These are phyloP conservation scores for Podospora pseudocomata DNA, from an alignment of 495 filamentous ascomycete genomes.

Conservation along the genomic window DNA sequence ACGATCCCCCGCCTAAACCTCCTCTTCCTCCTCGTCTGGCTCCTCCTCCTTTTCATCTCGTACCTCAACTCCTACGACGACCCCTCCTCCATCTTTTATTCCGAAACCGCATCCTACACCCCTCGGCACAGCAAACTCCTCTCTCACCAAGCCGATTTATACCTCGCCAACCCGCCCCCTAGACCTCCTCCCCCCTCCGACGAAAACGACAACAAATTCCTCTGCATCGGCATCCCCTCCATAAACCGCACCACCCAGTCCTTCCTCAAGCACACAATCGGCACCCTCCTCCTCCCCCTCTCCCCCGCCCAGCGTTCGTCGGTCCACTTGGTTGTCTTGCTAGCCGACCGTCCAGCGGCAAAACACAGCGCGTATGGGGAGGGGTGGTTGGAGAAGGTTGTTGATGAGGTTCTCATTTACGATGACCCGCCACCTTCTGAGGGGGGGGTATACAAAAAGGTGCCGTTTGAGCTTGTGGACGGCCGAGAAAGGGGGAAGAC, in stretches of 20 bases:
- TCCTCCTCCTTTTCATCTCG: neutral
- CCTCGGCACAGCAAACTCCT: slow-evolving; percentile 5
- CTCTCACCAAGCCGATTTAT: neutral
- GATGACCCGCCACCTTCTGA: neutral
- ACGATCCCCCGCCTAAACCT: neutral
- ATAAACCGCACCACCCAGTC: slow-evolving; percentile 27
- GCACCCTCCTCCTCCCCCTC: slow-evolving; percentile 49
- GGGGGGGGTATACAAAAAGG: neutral
- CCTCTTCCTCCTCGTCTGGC: neutral
- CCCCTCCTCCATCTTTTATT: slow-evolving; percentile 20
- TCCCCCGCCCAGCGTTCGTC: slow-evolving; percentile 16
- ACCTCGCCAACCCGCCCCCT: neutral
- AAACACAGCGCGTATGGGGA: neutral
- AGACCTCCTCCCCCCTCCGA: neutral
- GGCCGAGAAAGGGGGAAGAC: neutral
- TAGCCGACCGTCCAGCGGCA: neutral
- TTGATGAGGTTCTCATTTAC: neutral
- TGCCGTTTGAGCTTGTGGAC: neutral
- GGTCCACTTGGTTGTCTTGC: neutral
- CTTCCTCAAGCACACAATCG: slow-evolving; percentile 50
- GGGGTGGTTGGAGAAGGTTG: neutral
- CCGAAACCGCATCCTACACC: slow-evolving; percentile 12
- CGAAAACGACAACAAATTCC: neutral
- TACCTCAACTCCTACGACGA: slow-evolving; percentile 17
- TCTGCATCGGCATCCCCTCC: slow-evolving; percentile 36